Evolutionary conservation across 352 stramenopile species (phyloP), one percentile per base, ranked within the genome.

Genomic region (Phytopythium helicoides): DNA sequence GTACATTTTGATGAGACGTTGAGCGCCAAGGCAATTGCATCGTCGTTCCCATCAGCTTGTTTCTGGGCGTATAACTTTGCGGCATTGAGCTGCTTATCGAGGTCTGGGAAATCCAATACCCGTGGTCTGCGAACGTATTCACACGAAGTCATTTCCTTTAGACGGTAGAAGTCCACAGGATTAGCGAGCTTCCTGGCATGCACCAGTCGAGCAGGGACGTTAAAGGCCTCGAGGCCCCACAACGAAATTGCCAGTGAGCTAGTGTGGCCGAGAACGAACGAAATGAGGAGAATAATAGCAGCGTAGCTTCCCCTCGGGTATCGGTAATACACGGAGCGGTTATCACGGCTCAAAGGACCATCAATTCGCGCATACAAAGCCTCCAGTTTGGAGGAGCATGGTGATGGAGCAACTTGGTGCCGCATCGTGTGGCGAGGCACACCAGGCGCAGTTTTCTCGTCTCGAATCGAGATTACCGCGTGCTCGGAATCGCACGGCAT

Each of bases 271-370:
- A 69, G 71, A 6, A 63, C 35, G 35, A 72, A 73, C 15, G 62
- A 71, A 42, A 5, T 33, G 65, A 78, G 19, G 62, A 15, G 19
- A 85, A 36, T 31, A 80, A 71, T 14, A 86, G 53, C 16, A 87
- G n/a, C n/a, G 54, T 86, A 87, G 42, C 65, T 66, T 7, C 83
- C 36, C 0, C 78, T 71, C 21, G 79, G 76, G 38, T 77, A 80
- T 37, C 60, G 67, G 50, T 57, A 66, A 22, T 83, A 39, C 68
- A 60, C 76, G 6, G 37, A 56, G 6, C 38, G 50, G 21, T 25
- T 33, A 14, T 22, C 19, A 2, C 19, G 37, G 31, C 21, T 5
- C 5, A 33, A 5, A 33, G 28, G 5, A 10, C 28, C 28, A 9
- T 9, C 28, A 33, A 33, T 5, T 33, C 9, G 5, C 5, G 5